Conservation (phyloP, 176 grass and related monocot genomes). For the Oryza meridionalis region DNA sequence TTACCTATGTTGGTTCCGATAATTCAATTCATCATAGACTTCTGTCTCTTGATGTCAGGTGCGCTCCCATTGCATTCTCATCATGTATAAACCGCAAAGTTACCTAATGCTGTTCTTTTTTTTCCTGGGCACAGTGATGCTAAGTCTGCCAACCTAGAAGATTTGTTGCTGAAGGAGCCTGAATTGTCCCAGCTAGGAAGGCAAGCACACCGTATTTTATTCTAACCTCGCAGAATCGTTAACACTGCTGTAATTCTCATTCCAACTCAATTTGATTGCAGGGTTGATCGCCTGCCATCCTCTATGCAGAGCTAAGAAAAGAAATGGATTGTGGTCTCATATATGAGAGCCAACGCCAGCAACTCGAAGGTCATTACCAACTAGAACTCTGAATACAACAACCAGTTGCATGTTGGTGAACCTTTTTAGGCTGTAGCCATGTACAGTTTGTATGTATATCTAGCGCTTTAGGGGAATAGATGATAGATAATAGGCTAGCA, state of each 20-base stretch:
- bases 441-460: conserved; percentile 45
- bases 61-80: background rate
- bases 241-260: conserved; percentile 17
- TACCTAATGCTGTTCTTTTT: conserved; percentile 37
- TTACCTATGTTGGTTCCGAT: conserved; percentile 69
- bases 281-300: conserved; percentile 57
- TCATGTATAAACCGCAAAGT: background rate
- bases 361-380: background rate
- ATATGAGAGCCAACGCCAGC: background rate
- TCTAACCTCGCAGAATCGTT: conserved; percentile 12
- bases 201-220: conserved; percentile 40
- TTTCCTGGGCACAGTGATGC: conserved; percentile 32
- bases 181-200: conserved; percentile 73
- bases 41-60: conserved; percentile 74
- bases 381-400: background rate
- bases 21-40: conserved; percentile 71
- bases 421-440: background rate
- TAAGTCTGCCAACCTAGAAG: conserved; percentile 63
- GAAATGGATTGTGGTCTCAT: background rate
- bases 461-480: background rate
- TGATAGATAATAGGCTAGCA: background rate
- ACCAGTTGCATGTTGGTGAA: background rate
- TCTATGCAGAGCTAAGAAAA: conserved; percentile 9
- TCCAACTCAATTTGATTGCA: conserved; percentile 42
- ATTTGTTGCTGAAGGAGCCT: conserved; percentile 80